phyloP scores from a whole-genome alignment of 306 rosid genomes.

The Spatholobus suberectus region DNA sequence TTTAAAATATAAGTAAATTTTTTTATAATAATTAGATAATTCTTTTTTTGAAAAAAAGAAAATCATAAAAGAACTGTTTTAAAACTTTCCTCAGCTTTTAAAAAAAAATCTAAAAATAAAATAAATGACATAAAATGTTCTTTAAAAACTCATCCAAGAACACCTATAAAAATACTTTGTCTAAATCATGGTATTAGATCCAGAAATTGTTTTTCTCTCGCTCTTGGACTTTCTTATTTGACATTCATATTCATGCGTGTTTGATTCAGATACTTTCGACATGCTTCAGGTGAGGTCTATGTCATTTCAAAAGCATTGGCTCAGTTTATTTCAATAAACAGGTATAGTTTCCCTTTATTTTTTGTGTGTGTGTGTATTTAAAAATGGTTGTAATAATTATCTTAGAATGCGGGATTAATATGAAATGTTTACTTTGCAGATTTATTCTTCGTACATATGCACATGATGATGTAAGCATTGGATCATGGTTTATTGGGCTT shows the following conservation, averaged over 20 bases:
- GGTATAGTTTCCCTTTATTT: conserved; percentile 48
- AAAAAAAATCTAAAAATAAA: no score
- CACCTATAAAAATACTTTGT: background rate
- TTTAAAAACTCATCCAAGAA: background rate
- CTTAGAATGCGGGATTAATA: conserved; percentile 18
- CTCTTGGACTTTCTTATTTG: background rate
- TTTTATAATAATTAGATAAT: background rate
- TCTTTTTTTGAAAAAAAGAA: background rate
- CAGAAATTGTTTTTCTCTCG: background rate
- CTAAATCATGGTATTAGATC: conserved; percentile 10
- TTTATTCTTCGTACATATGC: conserved; percentile 68
- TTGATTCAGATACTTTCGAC: conserved; percentile 67
- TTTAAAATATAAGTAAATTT: background rate
- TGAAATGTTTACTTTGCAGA: conserved; percentile 52
- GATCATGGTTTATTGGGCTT: conserved; percentile 85
- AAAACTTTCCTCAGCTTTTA: background rate
- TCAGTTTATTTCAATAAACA: conserved; percentile 69
- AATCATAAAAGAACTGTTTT: background rate
- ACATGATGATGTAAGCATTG: conserved; percentile 70
- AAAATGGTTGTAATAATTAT: conserved; percentile 25
- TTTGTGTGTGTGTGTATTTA: background rate
- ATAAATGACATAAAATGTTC: background rate
- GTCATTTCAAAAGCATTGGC: conserved; percentile 75
- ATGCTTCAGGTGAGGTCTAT: conserved; percentile 66
- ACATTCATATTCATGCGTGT: conserved; percentile 30